A percentile compares a stretch with the other conserved stretches of the same genome.
Conservation (phyloP, 2,329 filamentous ascomycete genomes). For the Ophiobolus disseminans region DNA sequence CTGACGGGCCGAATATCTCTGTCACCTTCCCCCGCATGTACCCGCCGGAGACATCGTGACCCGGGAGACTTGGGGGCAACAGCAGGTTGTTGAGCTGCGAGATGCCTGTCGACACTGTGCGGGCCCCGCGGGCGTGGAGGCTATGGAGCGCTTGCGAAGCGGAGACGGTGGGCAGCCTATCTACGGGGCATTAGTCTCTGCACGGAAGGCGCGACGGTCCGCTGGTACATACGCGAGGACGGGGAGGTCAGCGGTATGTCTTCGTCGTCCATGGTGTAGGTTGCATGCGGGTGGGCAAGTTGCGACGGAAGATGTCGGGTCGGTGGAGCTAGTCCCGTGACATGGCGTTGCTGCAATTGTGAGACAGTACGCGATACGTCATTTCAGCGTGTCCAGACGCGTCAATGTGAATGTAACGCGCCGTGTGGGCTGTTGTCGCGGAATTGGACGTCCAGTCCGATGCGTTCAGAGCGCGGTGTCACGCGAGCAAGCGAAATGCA, state of each 20-base stretch:
- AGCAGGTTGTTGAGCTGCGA: constrained; percentile 56
- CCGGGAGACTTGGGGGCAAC: constrained; percentile 29
- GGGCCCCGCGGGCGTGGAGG: constrained; percentile 59
- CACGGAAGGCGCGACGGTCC: not conserved
- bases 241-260: constrained; percentile 35
- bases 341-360: constrained; percentile 7
- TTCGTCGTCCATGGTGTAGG: constrained; percentile 37
- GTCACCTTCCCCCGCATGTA: constrained; percentile 78
- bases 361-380: constrained; percentile 25
- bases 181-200: constrained; percentile 52
- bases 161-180: constrained; percentile 78
- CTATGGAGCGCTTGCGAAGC: constrained; percentile 74
- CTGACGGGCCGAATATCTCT: constrained; percentile 87
- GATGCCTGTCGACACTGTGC: constrained; percentile 58
- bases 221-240: constrained; percentile 47
- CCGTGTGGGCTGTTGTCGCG: constrained; percentile 1
- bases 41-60: constrained; percentile 54
- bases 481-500: constrained; percentile 25
- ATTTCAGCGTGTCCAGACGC: constrained; percentile 8
- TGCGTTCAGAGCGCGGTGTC: constrained; percentile 27
- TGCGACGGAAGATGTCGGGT: constrained; percentile 7
- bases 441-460: constrained; percentile 8
- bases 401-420: constrained; percentile 4
- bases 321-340: constrained; percentile 27
- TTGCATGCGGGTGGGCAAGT: constrained; percentile 2